These are phyloP conservation scores for Beta macrorhiza DNA, from an alignment of 179 eudicot species.

Conservation along the genomic window DNA sequence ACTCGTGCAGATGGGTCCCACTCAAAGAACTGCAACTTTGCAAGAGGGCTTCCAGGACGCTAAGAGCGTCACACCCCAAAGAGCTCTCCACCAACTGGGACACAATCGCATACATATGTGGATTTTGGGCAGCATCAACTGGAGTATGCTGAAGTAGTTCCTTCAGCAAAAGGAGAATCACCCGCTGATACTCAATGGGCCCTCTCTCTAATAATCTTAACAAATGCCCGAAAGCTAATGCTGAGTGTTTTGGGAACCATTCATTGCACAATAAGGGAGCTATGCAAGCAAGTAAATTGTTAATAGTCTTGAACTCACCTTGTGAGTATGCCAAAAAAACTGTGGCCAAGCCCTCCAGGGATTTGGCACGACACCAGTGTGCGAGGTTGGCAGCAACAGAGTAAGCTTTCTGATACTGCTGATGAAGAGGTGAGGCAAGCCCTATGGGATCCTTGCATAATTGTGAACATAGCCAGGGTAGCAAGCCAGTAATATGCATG, in stretches of 20 bases:
- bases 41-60: conserved; percentile 91
- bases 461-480: conserved; percentile 96
- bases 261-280: conserved; percentile 84
- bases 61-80: conserved; percentile 92
- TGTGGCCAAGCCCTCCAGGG: conserved; percentile 73
- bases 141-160: conserved; percentile 96
- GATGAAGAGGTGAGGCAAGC: conserved; percentile 60
- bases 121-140: conserved; percentile 96
- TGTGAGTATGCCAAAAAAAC: conserved; percentile 81
- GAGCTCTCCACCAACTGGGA: conserved; percentile 98
- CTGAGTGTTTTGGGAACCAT: conserved; percentile 97
- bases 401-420: conserved; percentile 83
- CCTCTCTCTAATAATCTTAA: conserved; percentile 82
- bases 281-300: conserved; percentile 77
- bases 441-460: conserved; percentile 68
- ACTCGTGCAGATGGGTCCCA: conserved; percentile 61
- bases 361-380: conserved; percentile 81
- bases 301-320: conserved; percentile 76
- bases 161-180: conserved; percentile 77
- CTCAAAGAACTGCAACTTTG: conserved; percentile 88
- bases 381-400: conserved; percentile 84
- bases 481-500: conserved; percentile 93
- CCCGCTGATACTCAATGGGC: conserved; percentile 85
- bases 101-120: conserved; percentile 97
- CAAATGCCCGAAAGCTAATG: conserved; percentile 88